phyloP scores from a whole-genome alignment of 2,329 filamentous ascomycete species.

The Fusarium staphyleae region DNA sequence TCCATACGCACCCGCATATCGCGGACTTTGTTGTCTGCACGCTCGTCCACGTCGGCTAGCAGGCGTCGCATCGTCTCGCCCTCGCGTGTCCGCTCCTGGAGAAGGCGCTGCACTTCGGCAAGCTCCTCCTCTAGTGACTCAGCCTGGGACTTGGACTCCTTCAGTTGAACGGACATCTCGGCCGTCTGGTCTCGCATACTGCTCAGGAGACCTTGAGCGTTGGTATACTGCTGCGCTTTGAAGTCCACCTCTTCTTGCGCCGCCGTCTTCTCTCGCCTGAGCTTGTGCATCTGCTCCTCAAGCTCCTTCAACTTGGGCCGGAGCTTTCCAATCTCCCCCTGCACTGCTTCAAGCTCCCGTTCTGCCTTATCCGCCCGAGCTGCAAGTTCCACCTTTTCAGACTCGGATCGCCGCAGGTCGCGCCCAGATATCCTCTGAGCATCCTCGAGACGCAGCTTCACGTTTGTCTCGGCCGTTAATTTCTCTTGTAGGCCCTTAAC shows the following conservation, averaged over 20 bases:
- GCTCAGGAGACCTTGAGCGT: constrained; percentile 82
- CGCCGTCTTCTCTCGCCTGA: constrained; percentile 71
- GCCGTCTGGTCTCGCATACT: constrained; percentile 93
- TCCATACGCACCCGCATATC: constrained; percentile 93
- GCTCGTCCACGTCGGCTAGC: constrained; percentile 83
- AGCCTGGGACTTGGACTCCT: constrained; percentile 81
- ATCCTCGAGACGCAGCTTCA: constrained; percentile 78
- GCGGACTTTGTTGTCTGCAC: constrained; percentile 80
- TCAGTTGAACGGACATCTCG: constrained; percentile 89
- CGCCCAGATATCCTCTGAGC: constrained; percentile 75
- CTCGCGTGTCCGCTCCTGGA: constrained; percentile 88
- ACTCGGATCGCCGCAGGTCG: constrained; percentile 79
- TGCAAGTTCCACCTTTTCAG: constrained; percentile 78
- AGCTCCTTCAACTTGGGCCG: constrained; percentile 69
- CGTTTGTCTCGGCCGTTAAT: constrained; percentile 75
- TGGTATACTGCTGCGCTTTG: constrained; percentile 84
- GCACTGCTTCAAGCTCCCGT: constrained; percentile 73
- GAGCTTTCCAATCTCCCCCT: constrained; percentile 75
- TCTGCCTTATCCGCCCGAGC: constrained; percentile 75
- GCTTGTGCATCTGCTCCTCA: constrained; percentile 74
- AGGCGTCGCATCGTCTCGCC: constrained; percentile 93
- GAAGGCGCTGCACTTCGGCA: constrained; percentile 82
- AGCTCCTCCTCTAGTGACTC: constrained; percentile 93
- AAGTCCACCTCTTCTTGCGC: constrained; percentile 83
- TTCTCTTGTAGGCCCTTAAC: constrained; percentile 81